phyloP scores from a whole-genome alignment of 176 grass and related monocot genomes.

The Microstegium vimineum region DNA sequence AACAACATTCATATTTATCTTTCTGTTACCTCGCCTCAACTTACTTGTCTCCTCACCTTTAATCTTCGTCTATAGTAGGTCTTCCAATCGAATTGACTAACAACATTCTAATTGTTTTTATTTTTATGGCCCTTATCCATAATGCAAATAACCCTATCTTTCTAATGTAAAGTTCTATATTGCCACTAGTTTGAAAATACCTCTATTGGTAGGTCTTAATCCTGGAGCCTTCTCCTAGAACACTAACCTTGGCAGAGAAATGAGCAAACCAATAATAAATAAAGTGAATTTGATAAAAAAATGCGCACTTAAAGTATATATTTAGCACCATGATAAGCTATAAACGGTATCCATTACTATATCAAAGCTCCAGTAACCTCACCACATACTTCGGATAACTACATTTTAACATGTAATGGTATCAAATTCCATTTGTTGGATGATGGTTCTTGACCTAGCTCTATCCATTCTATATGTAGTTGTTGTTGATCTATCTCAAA shows the following conservation, averaged over 20 bases:
- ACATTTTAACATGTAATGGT: neutral
- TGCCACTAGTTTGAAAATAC: neutral
- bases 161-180: neutral
- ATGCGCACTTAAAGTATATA: neutral
- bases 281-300: neutral
- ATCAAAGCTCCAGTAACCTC: neutral
- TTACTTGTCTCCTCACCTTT: too few relatives aligned
- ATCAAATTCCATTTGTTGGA: neutral
- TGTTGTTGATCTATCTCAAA: neutral
- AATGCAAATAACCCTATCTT: too few relatives aligned
- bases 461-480: neutral
- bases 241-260: neutral
- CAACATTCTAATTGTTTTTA: too few relatives aligned
- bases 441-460: fast-evolving
- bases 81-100: too few relatives aligned
- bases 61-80: too few relatives aligned
- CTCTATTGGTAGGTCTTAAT: neutral
- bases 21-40: too few relatives aligned
- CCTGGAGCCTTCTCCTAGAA: neutral
- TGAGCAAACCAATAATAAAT: neutral
- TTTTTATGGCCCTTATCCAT: too few relatives aligned
- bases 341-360: neutral
- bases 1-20: too few relatives aligned
- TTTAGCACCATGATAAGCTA: fast-evolving
- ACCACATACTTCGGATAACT: neutral